Evolutionary conservation across 768 basidiomycete species (phyloP).

Genomic region (Clitopilus passeckerianus): DNA sequence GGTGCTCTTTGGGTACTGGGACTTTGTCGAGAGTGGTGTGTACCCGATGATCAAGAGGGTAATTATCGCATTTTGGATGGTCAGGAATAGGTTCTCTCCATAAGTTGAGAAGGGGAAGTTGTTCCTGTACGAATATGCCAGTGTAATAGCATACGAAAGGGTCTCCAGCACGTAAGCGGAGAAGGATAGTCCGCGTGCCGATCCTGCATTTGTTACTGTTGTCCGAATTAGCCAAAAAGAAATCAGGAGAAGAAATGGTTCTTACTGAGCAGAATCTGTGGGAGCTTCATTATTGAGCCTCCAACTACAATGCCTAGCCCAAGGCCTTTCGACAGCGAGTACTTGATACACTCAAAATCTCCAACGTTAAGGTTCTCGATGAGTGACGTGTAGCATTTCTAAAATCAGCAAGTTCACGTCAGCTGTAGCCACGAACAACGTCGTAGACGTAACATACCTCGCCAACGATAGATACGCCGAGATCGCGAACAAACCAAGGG

Average conservation of each 20-base stretch:
- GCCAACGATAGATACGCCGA: constrained; percentile 79
- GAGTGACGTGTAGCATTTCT: constrained; percentile 90
- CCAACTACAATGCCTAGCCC: constrained; percentile 91
- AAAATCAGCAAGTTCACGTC: not conserved
- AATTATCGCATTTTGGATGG: constrained; percentile 83
- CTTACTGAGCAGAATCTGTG: constrained; percentile 85
- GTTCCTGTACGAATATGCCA: constrained; percentile 82
- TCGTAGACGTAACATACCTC: constrained; percentile 40
- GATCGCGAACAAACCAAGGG: constrained; percentile 80
- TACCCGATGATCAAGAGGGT: constrained; percentile 82
- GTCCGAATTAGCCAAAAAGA: not conserved
- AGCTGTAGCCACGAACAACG: not conserved
- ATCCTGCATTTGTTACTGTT: constrained; percentile 64
- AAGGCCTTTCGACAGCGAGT: constrained; percentile 86
- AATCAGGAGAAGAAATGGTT: constrained; percentile 2
- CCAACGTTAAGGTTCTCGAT: constrained; percentile 78
- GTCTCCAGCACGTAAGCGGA: constrained; percentile 90
- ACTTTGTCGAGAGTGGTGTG: constrained; percentile 27
- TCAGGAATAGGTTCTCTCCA: constrained; percentile 94
- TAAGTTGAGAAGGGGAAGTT: constrained; percentile 95
- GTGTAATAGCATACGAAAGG: constrained; percentile 81
- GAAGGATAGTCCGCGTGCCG: constrained; percentile 84
- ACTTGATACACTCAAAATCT: constrained; percentile 84
- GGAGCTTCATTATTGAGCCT: constrained; percentile 94
- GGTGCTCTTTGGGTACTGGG: constrained; percentile 15